Evolutionary conservation across 768 basidiomycete species (phyloP), one percentile per base, ranked within the genome.

Genomic region (Chalciporus pseudorubinellus): DNA sequence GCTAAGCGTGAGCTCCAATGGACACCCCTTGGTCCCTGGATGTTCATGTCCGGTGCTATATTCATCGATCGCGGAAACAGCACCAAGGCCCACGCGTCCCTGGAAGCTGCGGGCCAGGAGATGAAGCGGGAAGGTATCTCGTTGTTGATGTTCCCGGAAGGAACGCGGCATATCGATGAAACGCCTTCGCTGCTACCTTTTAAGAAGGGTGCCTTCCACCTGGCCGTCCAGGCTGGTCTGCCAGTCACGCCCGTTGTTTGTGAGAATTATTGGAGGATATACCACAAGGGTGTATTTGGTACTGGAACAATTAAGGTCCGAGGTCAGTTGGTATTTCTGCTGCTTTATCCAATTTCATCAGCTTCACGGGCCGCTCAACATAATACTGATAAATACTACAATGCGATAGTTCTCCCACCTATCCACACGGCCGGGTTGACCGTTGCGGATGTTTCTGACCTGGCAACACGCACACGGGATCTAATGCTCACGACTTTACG

Each of bases 141-240:
- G 14, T 71, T 98, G 42, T 95, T 92, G 89, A 84, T 99, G 70
- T 98, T 92, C 72, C 92, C 95, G 1, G 97, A 98, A 73, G 97
- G 97, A 26, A 99, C 97, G 11, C 83, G 95, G 31, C 83, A 91
- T 39, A 80, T 80, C 51, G 77, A 78, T 19, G 75, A 84, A 55
- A 71, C 76, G 28, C 79, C 87, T 8, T 78, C 81, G 28, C 71
- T 99, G 66, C 76, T 89, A 6, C 87, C 92, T 3, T 86, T 99
- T 76, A 99, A 99, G 78, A 99, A 98, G 70, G 97, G 97, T 36
- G 95, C 93, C 3, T 98, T 98, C 77, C 94, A 98, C 66, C 80
- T 98, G 44, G 97, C 97, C 24, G 79, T 98, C 21, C 86, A 94
- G 70, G 85, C 92, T 12, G 84, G 88, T 26, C 79, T 98, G 41